Evolutionary conservation across 192 early-diverging fungal genomes (phyloP).

Genomic region (Rhizoclosmatium globosum): DNA sequence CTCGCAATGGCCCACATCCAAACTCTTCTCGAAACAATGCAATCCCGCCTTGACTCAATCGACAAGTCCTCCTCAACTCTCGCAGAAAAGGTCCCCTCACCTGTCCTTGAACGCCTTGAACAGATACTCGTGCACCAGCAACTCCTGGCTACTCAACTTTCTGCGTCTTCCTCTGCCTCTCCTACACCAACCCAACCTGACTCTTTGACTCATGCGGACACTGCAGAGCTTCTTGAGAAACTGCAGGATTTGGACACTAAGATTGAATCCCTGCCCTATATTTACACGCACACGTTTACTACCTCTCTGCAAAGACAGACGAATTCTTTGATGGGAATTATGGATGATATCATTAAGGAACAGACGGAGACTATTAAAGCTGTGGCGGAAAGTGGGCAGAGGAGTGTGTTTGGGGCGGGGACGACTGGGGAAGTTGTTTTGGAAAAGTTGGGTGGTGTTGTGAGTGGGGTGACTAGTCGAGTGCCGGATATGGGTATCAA

Average conservation of each 20-base stretch:
- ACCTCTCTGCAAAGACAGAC: constrained; percentile 2
- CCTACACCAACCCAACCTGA: too few relatives aligned
- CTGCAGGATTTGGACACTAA: constrained; percentile 5
- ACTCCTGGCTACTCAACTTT: too few relatives aligned
- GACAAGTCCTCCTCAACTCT: too few relatives aligned
- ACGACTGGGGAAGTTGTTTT: neutral
- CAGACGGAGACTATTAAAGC: constrained; percentile 20
- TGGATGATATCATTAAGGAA: constrained; percentile 10
- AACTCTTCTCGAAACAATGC: too few relatives aligned
- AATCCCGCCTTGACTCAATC: too few relatives aligned
- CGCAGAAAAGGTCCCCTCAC: too few relatives aligned
- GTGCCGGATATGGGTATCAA: constrained; percentile 14
- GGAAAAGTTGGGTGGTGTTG: neutral
- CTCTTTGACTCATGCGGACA: too few relatives aligned
- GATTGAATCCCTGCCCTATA: constrained; percentile 12
- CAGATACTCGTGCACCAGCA: too few relatives aligned
- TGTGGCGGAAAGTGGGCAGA: neutral
- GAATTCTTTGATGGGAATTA: neutral
- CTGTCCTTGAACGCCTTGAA: too few relatives aligned
- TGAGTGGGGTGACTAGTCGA: neutral
- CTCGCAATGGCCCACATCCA: too few relatives aligned
- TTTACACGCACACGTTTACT: constrained; percentile 4
- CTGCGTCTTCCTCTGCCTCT: too few relatives aligned
- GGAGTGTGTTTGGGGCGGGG: neutral
- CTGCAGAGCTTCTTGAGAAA: constrained; percentile 2